These are phyloP conservation scores for Penicillium sp. DNA, from an alignment of 2,329 filamentous ascomycete species.

Conservation along the genomic window DNA sequence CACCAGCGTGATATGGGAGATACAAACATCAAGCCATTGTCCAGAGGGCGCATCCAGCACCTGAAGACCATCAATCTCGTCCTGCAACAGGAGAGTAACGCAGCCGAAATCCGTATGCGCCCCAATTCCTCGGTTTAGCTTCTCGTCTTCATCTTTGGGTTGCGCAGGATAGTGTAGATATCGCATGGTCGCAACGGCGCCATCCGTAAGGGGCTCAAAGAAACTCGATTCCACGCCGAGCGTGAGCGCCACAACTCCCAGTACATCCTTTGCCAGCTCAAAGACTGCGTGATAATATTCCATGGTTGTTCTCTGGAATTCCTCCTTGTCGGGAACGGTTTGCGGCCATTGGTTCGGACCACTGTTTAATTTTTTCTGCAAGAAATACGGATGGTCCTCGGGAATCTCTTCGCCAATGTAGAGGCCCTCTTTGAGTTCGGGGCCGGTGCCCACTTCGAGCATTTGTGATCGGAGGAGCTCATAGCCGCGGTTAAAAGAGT, in stretches of 20 bases:
- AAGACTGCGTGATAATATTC: constrained; percentile 48
- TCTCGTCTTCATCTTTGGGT: constrained; percentile 41
- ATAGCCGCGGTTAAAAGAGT: constrained; percentile 50
- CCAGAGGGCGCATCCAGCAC: constrained; percentile 35
- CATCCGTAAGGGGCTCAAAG: constrained; percentile 41
- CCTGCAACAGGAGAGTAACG: constrained; percentile 48
- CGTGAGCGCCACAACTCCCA: constrained; percentile 47
- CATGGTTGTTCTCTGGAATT: constrained; percentile 45
- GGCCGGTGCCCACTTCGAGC: constrained; percentile 46
- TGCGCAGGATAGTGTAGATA: constrained; percentile 50
- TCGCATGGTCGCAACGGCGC: constrained; percentile 47
- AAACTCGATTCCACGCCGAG: constrained; percentile 43
- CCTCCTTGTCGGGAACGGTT: constrained; percentile 22
- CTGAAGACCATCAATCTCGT: constrained; percentile 44
- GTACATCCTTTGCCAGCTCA: constrained; percentile 45
- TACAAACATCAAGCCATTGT: constrained; percentile 38
- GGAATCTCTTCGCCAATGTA: constrained; percentile 50
- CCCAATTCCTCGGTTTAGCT: constrained; percentile 45
- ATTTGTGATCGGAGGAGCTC: constrained; percentile 49
- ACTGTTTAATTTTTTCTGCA: constrained; percentile 43
- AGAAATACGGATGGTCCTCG: constrained; percentile 42
- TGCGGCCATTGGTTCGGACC: constrained; percentile 49
- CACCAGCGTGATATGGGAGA: not conserved
- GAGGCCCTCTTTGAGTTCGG: constrained; percentile 51
- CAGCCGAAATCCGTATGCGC: constrained; percentile 51